Percentiles rank a stretch among this genome's conserved stretches.
Evolutionary conservation across 1,139 yeast genomes (phyloP).

Genomic region (Yamadazyma taylorii): DNA sequence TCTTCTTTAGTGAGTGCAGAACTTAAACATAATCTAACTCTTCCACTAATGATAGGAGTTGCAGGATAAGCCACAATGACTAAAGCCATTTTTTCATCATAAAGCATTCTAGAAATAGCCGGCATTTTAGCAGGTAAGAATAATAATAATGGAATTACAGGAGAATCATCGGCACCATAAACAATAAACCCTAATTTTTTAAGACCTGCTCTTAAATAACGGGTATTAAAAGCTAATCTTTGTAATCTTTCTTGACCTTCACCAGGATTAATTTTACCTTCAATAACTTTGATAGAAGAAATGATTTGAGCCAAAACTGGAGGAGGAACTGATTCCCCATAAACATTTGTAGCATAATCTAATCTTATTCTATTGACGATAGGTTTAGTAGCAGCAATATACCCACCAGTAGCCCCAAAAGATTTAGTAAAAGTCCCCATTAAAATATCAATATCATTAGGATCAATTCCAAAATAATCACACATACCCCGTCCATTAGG

Average conservation of each 20-base stretch:
- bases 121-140: slow-evolving; percentile 95
- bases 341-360: slow-evolving; percentile 69
- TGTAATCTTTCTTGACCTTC: slow-evolving; percentile 91
- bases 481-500: slow-evolving; percentile 93
- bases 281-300: slow-evolving; percentile 74
- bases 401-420: slow-evolving; percentile 99
- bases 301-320: slow-evolving; percentile 89
- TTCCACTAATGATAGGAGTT: slow-evolving; percentile 84
- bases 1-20: slow-evolving; percentile 93
- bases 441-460: slow-evolving; percentile 73
- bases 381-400: slow-evolving; percentile 71
- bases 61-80: slow-evolving; percentile 98
- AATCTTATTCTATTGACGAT: slow-evolving; percentile 74
- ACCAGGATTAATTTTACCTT: slow-evolving; percentile 83
- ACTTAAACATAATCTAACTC: slow-evolving; percentile 91
- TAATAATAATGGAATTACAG: slow-evolving; percentile 85
- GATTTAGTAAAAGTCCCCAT: slow-evolving; percentile 99
- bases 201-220: slow-evolving; percentile 87
- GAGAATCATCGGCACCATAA: slow-evolving; percentile 94
- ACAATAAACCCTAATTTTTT: slow-evolving; percentile 91
- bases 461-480: slow-evolving; percentile 83
- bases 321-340: slow-evolving; percentile 86
- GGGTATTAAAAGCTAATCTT: slow-evolving; percentile 92
- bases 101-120: slow-evolving; percentile 80
- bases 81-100: slow-evolving; percentile 80